A percentile compares a stretch with the other conserved stretches of the same genome.
Evolutionary conservation across 257 asterid genomes (phyloP).

Genomic region (Salvia miltiorrhiza): DNA sequence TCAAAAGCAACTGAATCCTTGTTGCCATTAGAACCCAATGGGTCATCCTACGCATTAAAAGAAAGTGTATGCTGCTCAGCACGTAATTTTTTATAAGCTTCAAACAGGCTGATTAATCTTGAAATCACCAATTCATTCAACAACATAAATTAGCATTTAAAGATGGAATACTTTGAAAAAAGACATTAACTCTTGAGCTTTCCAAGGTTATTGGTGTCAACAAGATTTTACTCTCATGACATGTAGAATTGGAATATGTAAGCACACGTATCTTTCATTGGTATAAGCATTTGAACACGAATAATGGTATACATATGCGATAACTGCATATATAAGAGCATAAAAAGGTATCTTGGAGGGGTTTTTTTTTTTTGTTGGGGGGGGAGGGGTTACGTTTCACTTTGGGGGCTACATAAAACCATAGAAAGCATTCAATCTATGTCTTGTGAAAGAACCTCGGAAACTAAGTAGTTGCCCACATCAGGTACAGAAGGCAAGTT

Average conservation of each 20-base stretch:
- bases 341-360: neutral
- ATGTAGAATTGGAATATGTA: neutral
- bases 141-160: neutral
- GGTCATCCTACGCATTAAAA: constrained; percentile 62
- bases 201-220: neutral
- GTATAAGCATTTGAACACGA: neutral
- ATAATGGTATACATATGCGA: neutral
- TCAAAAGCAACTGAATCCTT: constrained; percentile 69
- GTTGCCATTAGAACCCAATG: constrained; percentile 59
- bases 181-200: neutral
- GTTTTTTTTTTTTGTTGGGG: too few species aligned
- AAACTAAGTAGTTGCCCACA: constrained; percentile 73
- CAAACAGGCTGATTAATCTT: neutral
- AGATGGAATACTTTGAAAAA: neutral
- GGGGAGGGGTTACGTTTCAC: too few species aligned
- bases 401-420: neutral
- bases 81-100: neutral
- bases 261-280: neutral
- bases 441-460: constrained; percentile 58
- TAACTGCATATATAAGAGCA: neutral
- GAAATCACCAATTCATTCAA: neutral
- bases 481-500: constrained; percentile 73
- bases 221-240: neutral
- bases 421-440: neutral
- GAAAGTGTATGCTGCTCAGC: constrained; percentile 12